These are phyloP conservation scores for Oryza rufipogon DNA, from an alignment of 176 grass and related monocot species.

Conservation along the genomic window DNA sequence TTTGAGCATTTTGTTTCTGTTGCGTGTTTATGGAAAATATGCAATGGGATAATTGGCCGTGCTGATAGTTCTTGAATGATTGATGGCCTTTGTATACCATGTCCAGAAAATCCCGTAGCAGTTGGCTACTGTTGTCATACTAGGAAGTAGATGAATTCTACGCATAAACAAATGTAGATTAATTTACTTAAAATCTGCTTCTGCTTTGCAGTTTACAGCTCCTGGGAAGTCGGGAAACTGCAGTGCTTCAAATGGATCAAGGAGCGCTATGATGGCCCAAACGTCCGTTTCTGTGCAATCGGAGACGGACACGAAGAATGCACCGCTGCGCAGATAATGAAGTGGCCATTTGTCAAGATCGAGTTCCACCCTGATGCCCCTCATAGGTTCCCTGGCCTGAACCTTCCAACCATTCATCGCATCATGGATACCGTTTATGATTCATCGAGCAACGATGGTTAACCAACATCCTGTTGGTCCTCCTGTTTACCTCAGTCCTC, in stretches of 20 bases:
- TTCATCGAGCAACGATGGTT: constrained; percentile 57
- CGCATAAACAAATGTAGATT: not conserved
- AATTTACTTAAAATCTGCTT: constrained; percentile 9
- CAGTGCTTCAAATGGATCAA: constrained; percentile 98
- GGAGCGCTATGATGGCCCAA: constrained; percentile 66
- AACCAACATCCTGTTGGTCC: not conserved
- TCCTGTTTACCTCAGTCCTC: constrained; percentile 2
- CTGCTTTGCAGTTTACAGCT: constrained; percentile 75
- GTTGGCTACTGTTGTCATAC: not conserved
- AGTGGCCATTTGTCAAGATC: constrained; percentile 91
- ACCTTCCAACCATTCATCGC: constrained; percentile 55
- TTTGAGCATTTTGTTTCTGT: constrained; percentile 10
- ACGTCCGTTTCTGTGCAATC: constrained; percentile 78
- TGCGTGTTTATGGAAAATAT: constrained; percentile 25
- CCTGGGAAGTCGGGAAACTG: constrained; percentile 90
- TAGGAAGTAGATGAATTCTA: constrained; percentile 5
- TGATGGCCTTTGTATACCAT: not conserved
- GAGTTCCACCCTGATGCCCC: constrained; percentile 61
- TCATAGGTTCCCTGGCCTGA: constrained; percentile 80
- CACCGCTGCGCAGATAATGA: constrained; percentile 67
- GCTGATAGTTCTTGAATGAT: not conserved
- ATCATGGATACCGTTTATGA: constrained; percentile 68
- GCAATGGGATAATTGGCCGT: not conserved
- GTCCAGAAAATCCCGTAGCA: not conserved
- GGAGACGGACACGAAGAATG: constrained; percentile 85